A percentile compares a stretch with the other conserved stretches of the same genome.
Evolutionary conservation across 257 asterid species (phyloP).

Genomic region (Ligustrum vulgare): DNA sequence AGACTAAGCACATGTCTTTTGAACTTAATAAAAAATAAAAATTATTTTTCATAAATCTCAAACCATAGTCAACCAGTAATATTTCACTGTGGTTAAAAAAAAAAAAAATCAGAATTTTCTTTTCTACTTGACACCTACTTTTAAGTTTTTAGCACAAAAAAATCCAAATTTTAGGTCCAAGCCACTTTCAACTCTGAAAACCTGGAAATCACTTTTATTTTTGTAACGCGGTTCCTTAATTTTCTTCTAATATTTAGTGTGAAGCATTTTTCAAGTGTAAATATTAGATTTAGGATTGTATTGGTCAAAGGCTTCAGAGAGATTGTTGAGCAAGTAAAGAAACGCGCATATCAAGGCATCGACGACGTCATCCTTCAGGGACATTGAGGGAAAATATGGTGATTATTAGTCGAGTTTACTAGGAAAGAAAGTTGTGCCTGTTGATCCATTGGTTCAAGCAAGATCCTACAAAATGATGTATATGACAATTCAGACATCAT

Average conservation of each 20-base stretch:
- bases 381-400: conserved; percentile 37
- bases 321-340: conserved; percentile 1
- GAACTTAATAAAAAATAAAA: not conserved
- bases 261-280: too few relatives aligned
- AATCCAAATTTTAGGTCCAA: not conserved
- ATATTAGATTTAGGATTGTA: too few relatives aligned
- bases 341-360: conserved; percentile 13
- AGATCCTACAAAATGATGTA: conserved; percentile 21
- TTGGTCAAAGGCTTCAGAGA: too few relatives aligned
- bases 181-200: not conserved
- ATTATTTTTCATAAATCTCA: too few relatives aligned
- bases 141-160: not conserved
- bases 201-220: too few relatives aligned
- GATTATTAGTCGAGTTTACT: conserved; percentile 20
- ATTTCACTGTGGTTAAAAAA: too few relatives aligned
- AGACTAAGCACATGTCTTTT: not conserved
- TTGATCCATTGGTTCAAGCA: conserved; percentile 47
- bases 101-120: too few relatives aligned
- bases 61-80: not conserved
- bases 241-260: too few relatives aligned
- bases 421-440: conserved; percentile 34
- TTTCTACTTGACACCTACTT: not conserved
- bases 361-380: conserved; percentile 21
- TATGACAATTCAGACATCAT: conserved; percentile 8
- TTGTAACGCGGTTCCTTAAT: too few relatives aligned